Evolutionary conservation across 1,139 yeast species (phyloP).

Genomic region (Candida albicans): DNA sequence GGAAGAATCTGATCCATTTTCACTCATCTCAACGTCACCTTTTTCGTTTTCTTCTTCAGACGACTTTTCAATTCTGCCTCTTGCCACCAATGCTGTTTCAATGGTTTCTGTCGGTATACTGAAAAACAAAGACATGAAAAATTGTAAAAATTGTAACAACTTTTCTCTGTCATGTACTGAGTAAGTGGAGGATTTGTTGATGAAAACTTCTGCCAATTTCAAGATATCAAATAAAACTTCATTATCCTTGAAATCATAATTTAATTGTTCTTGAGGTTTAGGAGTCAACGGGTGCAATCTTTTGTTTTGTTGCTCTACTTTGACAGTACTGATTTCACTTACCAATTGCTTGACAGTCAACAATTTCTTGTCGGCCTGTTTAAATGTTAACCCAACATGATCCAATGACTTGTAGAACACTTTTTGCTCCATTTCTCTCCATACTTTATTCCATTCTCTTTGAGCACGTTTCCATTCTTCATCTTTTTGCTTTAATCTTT

Average conservation of each 20-base stretch:
- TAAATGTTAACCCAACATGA: slow-evolving; percentile 92
- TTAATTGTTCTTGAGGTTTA: slow-evolving; percentile 77
- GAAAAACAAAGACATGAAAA: slow-evolving; percentile 70
- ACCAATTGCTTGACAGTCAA: slow-evolving; percentile 87
- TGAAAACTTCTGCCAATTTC: slow-evolving; percentile 66
- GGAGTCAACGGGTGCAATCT: slow-evolving; percentile 87
- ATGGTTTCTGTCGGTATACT: slow-evolving; percentile 44
- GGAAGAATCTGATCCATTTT: slow-evolving; percentile 18
- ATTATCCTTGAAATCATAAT: slow-evolving; percentile 63
- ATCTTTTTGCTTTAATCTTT: slow-evolving; percentile 92
- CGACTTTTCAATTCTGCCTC: slow-evolving; percentile 18
- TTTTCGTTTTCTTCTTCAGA: slow-evolving; percentile 16
- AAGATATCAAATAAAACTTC: slow-evolving; percentile 74
- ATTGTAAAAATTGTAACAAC: slow-evolving; percentile 67
- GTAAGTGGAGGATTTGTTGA: slow-evolving; percentile 69
- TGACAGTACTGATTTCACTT: slow-evolving; percentile 88
- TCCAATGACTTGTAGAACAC: slow-evolving; percentile 91
- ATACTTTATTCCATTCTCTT: slow-evolving; percentile 97
- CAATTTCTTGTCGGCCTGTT: slow-evolving; percentile 92
- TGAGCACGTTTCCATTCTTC: slow-evolving; percentile 99
- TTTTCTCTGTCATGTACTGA: slow-evolving; percentile 82
- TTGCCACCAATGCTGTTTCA: slow-evolving; percentile 25
- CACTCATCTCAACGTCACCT: slow-evolving; percentile 12
- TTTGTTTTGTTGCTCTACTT: slow-evolving; percentile 79
- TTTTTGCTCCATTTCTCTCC: slow-evolving; percentile 98